Evolutionary conservation across 768 basidiomycete species (phyloP), one percentile per base, ranked within the genome.

Genomic region (Peribolospora baueri): DNA sequence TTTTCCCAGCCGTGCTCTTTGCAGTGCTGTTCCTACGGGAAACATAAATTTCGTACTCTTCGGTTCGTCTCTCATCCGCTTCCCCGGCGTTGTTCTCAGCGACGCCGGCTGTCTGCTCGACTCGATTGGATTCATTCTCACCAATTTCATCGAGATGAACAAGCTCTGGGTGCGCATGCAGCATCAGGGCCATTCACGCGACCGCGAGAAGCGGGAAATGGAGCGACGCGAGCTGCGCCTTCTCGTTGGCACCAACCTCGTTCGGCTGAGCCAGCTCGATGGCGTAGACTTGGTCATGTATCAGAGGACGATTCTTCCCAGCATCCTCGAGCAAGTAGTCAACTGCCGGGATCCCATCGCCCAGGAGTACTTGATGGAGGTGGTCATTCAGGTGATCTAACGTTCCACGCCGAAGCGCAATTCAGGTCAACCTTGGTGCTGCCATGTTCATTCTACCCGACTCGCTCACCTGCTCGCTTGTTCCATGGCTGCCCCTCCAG

Each of bases 141-240:
- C 88, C 57, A 97, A 97, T 68, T 97, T 98, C 64, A 86, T 98
- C 65, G 93, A 98, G 66, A 98, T 97, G 91, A 97, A 97, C 75
- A 98, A 97, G 67, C 79, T 97, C 36, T 97, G 93, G 93, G 91
- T 98, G 3, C 84, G 93, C 46, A 74, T 97, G 8, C 93, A 97
- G 67, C 93, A 98, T 64, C 85, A 91, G 64, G 93, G 91, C 0
- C 90, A 97, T 64, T 93, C 88, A 1, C 77, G 87, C 50, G 93
- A 98, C 66, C 79, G 90, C 53, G 93, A 98, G 66, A 93, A 93
- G 68, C 82, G 93, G 53, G 93, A 97, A 67, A 72, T 91, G 73
- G 93, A 98, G 65, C 80, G 93, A 40, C 79, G 82, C 57, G 93
- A 98, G 61, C 71, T 98, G 53, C 80, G 93, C 4, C 97, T 97